These are phyloP conservation scores for barley (Hordeum vulgare) DNA, from an alignment of 176 grass and related monocot genomes.

Conservation along the genomic window DNA sequence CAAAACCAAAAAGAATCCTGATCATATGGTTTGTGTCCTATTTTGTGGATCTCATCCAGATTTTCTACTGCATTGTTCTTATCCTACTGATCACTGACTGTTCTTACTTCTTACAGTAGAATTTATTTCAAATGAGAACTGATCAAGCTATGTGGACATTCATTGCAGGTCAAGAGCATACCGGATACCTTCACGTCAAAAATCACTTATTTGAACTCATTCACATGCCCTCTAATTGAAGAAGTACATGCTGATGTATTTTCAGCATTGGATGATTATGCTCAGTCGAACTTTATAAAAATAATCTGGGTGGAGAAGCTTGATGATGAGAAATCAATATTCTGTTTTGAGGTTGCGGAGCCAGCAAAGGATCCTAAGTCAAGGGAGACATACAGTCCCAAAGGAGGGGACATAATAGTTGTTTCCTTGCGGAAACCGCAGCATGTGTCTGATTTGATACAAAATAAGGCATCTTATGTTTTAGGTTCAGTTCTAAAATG, in stretches of 20 bases:
- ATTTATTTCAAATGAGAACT: neutral
- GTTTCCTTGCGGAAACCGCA: conserved; percentile 16
- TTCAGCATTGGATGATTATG: conserved; percentile 22
- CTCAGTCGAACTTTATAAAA: conserved; percentile 23
- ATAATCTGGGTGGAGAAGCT: conserved; percentile 22
- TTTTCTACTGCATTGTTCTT: neutral
- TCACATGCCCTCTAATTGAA: conserved; percentile 41
- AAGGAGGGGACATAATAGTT: conserved; percentile 33
- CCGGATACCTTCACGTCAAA: conserved; percentile 12
- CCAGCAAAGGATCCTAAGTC: neutral
- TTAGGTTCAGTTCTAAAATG: conserved; percentile 15
- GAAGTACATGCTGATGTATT: conserved; percentile 41
- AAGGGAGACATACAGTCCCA: conserved; percentile 25
- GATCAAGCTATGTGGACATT: neutral
- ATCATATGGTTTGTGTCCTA: neutral
- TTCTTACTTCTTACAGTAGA: too few species aligned
- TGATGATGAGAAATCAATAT: neutral
- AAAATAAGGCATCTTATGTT: neutral
- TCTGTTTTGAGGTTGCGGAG: neutral
- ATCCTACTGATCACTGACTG: neutral
- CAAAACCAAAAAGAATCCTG: neutral
- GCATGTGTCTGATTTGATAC: conserved; percentile 12
- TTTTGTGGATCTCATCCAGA: neutral
- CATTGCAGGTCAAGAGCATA: conserved; percentile 36
- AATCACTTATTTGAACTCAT: conserved; percentile 32